Evolutionary conservation across 2,329 filamentous ascomycete genomes (phyloP).

Genomic region (Nothophoma quercina): DNA sequence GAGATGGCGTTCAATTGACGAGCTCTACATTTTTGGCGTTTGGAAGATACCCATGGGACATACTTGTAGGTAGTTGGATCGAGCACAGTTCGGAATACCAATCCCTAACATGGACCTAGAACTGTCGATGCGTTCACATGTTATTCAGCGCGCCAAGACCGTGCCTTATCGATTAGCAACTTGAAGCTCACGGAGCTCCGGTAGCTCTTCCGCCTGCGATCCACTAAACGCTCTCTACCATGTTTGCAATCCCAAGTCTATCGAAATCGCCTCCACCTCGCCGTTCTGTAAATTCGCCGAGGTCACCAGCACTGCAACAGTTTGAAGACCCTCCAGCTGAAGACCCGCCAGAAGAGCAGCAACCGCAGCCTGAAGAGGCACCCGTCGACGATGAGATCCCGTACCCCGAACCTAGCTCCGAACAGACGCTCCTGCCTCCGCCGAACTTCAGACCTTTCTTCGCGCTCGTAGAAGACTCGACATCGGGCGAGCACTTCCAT

Average conservation of each 20-base stretch:
- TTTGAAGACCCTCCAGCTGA: conserved; percentile 35
- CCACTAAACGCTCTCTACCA: conserved; percentile 28
- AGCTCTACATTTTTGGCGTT: conserved; percentile 22
- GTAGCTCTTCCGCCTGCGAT: conserved; percentile 29
- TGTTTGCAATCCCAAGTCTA: conserved; percentile 38
- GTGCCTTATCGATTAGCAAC: conserved; percentile 27
- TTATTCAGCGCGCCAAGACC: conserved; percentile 30
- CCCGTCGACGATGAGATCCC: conserved; percentile 42
- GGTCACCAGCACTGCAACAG: conserved; percentile 31
- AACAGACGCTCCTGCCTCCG: conserved; percentile 49
- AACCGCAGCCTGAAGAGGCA: conserved; percentile 29
- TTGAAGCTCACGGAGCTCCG: conserved; percentile 33
- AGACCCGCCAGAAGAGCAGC: conserved; percentile 24
- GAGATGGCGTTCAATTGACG: no score
- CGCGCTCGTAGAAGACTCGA: conserved; percentile 78
- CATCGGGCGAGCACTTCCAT: conserved; percentile 78
- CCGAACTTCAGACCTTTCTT: conserved; percentile 80
- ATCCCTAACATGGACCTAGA: background rate
- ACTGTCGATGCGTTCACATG: conserved; percentile 18
- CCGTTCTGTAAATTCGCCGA: conserved; percentile 33
- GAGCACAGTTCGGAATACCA: no score
- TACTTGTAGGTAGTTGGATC: background rate
- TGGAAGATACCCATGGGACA: conserved; percentile 35
- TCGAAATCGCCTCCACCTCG: conserved; percentile 27
- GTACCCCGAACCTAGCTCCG: conserved; percentile 44